Evolutionary conservation across 495 filamentous ascomycete species (phyloP), one percentile per base, ranked within the genome.

Genomic region (Filosporella fistucella): DNA sequence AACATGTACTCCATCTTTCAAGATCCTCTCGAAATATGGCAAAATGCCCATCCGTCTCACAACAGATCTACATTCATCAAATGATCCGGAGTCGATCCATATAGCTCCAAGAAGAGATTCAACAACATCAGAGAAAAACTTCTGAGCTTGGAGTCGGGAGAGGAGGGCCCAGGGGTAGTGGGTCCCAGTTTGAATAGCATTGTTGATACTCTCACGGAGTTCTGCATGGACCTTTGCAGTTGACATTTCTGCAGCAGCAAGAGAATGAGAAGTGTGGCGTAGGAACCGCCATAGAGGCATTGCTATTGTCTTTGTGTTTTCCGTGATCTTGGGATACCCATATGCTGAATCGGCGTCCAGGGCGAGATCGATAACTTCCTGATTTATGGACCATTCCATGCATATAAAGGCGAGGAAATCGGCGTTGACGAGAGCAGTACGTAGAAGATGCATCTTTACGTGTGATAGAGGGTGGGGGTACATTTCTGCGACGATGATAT

Each of bases 341-440:
- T 57, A 7, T 25, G 53, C 17, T 37, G 58, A 11, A 20, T 23
- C 45, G 21, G 56, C 26, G 1, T 33, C 37, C n/a, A 39, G 18
- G 12, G 24, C 45, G 21, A 68, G 53, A 10, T 66, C 54, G 25
- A 57, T 52, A 8, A 41, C 29, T 34, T 66, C 60, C 49, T 69
- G 48, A 6, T 60, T 35, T 33, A 71, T 57, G 43, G 50, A 49
- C 68, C 63, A 71, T 43, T 75, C 69, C 70, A 95, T 78, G 49
- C 81, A 84, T 10, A 91, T 54, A 63, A 93, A 96, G n/a, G 80
- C 87, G n/a, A 98, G 78, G 50, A 96, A 82, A 51, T 93, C 75
- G 0, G 77, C 88, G 60, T 95, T 96, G 29, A 91, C 89, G 8
- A 88, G 66, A 0, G 88, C 84, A 11, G 86, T 80, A 45, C 83